Conservation (phyloP, 2,329 filamentous ascomycete species). For the Colletotrichum navitas region DNA sequence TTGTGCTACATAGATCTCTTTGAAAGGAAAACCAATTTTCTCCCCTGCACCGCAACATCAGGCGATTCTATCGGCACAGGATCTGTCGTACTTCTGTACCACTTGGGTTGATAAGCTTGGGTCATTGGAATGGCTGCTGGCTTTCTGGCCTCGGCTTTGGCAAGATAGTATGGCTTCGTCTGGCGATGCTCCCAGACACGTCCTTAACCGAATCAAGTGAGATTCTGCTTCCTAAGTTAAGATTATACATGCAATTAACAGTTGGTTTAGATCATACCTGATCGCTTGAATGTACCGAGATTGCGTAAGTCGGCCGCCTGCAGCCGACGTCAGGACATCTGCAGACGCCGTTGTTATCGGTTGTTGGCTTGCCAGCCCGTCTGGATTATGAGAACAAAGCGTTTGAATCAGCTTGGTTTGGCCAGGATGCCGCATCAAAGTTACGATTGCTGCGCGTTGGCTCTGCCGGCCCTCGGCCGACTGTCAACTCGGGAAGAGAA, state of each 20-base stretch:
- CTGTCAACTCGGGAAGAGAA: constrained; percentile 17
- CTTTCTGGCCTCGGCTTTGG: too few relatives aligned
- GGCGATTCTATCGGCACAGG: constrained; percentile 1
- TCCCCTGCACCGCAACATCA: background rate
- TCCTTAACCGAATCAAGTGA: background rate
- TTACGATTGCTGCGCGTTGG: background rate
- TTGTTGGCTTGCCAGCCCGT: constrained; percentile 1
- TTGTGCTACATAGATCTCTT: background rate
- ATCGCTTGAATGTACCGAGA: background rate
- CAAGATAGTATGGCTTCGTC: background rate
- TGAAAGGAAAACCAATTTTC: background rate
- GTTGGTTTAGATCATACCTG: too few relatives aligned
- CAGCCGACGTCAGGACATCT: constrained; percentile 26
- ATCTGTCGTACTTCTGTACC: constrained; percentile 12
- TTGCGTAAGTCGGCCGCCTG: constrained; percentile 24
- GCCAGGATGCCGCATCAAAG: background rate
- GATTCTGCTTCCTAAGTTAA: background rate
- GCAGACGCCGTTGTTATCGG: background rate
- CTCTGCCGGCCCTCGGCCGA: background rate
- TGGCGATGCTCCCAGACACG: too few relatives aligned
- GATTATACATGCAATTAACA: rapidly evolving
- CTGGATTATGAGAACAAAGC: background rate
- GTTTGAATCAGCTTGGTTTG: background rate
- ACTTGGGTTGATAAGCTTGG: background rate
- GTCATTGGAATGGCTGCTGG: background rate